Evolutionary conservation across 163 green algal species (phyloP).

Genomic region (Coccomyxa subellipsoidea): DNA sequence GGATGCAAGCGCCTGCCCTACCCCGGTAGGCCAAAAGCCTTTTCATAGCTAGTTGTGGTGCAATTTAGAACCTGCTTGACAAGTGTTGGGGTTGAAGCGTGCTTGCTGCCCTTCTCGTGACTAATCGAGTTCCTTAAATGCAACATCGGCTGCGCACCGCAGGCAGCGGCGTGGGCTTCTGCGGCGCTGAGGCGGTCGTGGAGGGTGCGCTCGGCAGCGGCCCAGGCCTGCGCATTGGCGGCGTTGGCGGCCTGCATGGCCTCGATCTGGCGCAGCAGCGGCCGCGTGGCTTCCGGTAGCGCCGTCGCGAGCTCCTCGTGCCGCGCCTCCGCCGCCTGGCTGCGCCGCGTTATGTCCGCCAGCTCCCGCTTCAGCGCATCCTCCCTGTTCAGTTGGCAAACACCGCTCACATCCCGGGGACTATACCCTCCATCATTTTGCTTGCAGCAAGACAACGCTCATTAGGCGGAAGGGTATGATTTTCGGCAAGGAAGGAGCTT

Average conservation of each 20-base stretch:
- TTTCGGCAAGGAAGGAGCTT: too few relatives aligned
- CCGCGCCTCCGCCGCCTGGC: conserved; percentile 77
- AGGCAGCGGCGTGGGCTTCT: conserved; percentile 49
- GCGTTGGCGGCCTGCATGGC: conserved; percentile 62
- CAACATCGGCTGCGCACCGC: conserved; percentile 23
- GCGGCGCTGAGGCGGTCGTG: conserved; percentile 43
- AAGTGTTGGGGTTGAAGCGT: too few relatives aligned
- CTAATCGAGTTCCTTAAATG: background rate
- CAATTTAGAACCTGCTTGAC: too few relatives aligned
- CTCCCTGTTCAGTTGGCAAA: too few relatives aligned
- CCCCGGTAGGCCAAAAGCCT: background rate
- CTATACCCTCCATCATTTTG: too few relatives aligned
- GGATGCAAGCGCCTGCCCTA: too few relatives aligned
- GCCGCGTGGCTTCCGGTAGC: conserved; percentile 85
- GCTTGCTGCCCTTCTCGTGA: background rate
- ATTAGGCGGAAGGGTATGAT: too few relatives aligned
- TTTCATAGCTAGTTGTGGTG: background rate
- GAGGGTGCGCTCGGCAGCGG: conserved; percentile 65
- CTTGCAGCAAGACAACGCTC: too few relatives aligned
- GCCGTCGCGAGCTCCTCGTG: conserved; percentile 81
- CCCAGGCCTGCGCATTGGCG: conserved; percentile 70
- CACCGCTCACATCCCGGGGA: too few relatives aligned
- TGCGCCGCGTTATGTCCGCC: conserved; percentile 62
- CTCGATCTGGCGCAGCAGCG: conserved; percentile 92
- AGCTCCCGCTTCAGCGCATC: conserved; percentile 74